These are phyloP conservation scores for Fusarium acutatum DNA, from an alignment of 2,329 filamentous ascomycete species.

Conservation along the genomic window DNA sequence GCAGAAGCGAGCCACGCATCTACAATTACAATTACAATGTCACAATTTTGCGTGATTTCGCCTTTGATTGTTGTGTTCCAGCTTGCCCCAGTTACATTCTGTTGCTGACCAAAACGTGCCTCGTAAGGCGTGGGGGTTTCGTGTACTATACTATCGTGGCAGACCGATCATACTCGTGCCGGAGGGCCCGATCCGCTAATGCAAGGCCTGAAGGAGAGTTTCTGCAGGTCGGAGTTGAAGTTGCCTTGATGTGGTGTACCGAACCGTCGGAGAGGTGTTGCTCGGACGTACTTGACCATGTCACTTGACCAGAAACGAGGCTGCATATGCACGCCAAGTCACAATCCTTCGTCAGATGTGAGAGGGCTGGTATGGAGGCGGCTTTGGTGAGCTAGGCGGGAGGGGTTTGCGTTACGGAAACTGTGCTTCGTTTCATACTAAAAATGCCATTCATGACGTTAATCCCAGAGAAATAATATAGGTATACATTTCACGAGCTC, in stretches of 20 bases:
- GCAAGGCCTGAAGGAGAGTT: neutral
- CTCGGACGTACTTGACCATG: neutral
- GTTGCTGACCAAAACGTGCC: neutral
- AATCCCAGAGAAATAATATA: rapidly evolving
- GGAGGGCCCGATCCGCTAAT: neutral
- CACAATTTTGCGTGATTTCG: neutral
- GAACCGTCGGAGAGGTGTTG: neutral
- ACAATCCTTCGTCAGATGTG: neutral
- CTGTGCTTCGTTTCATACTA: rapidly evolving
- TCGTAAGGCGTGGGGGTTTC: neutral
- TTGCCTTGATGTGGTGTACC: neutral
- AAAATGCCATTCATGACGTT: rapidly evolving
- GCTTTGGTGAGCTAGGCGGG: too few species aligned
- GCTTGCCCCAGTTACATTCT: neutral
- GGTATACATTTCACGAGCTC: too few species aligned
- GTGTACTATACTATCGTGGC: neutral
- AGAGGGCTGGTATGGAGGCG: neutral
- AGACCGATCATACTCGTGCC: neutral
- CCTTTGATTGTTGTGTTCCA: neutral
- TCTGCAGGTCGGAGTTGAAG: neutral
- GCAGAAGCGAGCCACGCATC: neutral
- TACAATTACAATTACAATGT: neutral
- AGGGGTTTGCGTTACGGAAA: neutral
- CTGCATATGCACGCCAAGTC: neutral
- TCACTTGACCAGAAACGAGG: neutral